Evolutionary conservation across 2,329 filamentous ascomycete species (phyloP).

Genomic region (Fusarium fracticaudum): DNA sequence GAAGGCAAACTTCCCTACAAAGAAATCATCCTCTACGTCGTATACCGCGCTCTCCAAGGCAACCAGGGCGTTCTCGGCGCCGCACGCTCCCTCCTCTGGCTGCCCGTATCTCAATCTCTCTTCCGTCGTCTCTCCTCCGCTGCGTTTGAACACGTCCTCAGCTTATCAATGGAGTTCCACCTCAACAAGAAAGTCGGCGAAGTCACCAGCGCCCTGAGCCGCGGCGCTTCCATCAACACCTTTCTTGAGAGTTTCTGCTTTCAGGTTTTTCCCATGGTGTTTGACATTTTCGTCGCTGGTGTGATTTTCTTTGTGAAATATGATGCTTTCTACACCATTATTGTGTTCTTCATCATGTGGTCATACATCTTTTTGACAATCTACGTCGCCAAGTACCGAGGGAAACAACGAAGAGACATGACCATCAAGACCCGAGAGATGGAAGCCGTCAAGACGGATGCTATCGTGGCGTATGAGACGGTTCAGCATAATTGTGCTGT

Average conservation of each 20-base stretch:
- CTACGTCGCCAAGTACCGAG: conserved; percentile 59
- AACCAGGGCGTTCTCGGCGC: conserved; percentile 56
- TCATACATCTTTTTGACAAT: conserved; percentile 61
- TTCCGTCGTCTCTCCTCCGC: conserved; percentile 55
- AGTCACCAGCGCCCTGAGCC: conserved; percentile 59
- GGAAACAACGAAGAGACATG: conserved; percentile 56
- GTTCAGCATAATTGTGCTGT: conserved; percentile 74
- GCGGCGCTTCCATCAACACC: conserved; percentile 58
- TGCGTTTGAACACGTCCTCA: conserved; percentile 59
- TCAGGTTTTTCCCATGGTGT: conserved; percentile 60
- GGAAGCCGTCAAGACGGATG: conserved; percentile 60
- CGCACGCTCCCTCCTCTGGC: conserved; percentile 56
- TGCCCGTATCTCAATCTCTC: conserved; percentile 56
- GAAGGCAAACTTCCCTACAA: conserved; percentile 54
- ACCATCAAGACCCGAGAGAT: conserved; percentile 55
- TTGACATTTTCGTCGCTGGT: conserved; percentile 60
- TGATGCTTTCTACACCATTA: conserved; percentile 59
- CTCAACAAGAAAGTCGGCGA: conserved; percentile 62
- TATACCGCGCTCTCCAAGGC: conserved; percentile 57
- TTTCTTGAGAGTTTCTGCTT: conserved; percentile 61
- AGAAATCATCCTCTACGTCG: conserved; percentile 54
- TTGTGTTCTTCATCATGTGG: conserved; percentile 60
- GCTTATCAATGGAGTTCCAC: conserved; percentile 60
- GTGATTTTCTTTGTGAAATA: conserved; percentile 56
- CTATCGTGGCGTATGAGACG: conserved; percentile 62